These are phyloP conservation scores for Blastomyces silverae DNA, from an alignment of 2,329 filamentous ascomycete genomes.

Conservation along the genomic window DNA sequence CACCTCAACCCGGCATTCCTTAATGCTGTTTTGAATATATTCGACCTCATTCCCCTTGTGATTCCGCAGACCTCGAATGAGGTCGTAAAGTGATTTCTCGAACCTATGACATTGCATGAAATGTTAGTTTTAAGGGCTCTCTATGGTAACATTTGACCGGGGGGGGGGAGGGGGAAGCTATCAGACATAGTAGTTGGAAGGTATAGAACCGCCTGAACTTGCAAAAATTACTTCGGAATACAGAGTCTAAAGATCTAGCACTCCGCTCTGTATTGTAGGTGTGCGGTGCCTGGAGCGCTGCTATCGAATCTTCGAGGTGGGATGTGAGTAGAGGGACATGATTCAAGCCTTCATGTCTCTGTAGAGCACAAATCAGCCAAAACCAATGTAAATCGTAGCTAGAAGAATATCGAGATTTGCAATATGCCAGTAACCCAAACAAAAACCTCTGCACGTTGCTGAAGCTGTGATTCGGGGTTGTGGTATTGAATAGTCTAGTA, in stretches of 20 bases:
- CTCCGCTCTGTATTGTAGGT: background rate
- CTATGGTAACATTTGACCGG: background rate
- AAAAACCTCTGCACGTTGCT: background rate
- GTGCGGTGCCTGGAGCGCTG: background rate
- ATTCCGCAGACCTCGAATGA: conserved; percentile 90
- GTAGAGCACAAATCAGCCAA: background rate
- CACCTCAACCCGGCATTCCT: conserved; percentile 92
- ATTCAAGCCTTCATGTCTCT: background rate
- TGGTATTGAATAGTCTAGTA: no score
- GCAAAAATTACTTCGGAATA: background rate
- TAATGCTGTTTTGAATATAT: conserved; percentile 87
- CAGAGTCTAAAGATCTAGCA: background rate
- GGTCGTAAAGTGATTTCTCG: conserved; percentile 97
- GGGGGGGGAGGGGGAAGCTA: background rate
- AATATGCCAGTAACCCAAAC: background rate
- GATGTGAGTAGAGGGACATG: conserved; percentile 4
- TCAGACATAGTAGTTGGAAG: conserved; percentile 7
- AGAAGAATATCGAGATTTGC: background rate
- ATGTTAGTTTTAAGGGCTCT: conserved; percentile 2
- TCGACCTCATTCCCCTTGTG: conserved; percentile 93
- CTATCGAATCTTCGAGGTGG: conserved; percentile 4
- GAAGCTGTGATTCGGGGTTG: background rate
- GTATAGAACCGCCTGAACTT: background rate
- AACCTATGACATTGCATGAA: conserved; percentile 57
- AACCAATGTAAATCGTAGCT: background rate